phyloP scores from a whole-genome alignment of 2,329 filamentous ascomycete species.

The Ophiosphaerella herpotricha region DNA sequence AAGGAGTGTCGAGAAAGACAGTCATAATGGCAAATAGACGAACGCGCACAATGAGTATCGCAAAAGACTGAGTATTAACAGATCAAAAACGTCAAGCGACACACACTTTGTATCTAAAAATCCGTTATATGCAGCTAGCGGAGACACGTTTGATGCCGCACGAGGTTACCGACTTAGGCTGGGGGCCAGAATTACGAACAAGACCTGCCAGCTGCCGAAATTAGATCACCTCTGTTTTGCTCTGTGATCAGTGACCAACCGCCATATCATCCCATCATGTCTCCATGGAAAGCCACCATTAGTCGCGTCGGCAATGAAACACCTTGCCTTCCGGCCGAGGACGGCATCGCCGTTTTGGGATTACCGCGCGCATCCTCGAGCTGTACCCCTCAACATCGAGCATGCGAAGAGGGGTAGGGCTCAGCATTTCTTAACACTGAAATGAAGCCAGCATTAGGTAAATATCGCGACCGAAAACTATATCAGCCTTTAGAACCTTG shows the following conservation, averaged over 20 bases:
- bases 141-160: background rate
- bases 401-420: too few relatives aligned
- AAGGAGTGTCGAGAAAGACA: constrained; percentile 12
- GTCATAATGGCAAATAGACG: constrained; percentile 12
- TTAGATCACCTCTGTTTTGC: too few relatives aligned
- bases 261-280: too few relatives aligned
- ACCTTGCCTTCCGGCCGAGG: background rate
- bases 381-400: too few relatives aligned
- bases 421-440: too few relatives aligned
- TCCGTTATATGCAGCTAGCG: background rate
- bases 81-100: background rate
- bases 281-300: background rate
- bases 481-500: background rate
- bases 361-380: background rate
- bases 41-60: constrained; percentile 5
- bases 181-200: too few relatives aligned
- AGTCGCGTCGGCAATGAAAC: background rate
- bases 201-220: too few relatives aligned
- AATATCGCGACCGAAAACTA: too few relatives aligned
- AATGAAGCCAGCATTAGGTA: too few relatives aligned
- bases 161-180: background rate
- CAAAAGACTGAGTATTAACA: background rate
- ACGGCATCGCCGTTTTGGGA: constrained; percentile 8
- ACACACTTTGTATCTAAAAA: constrained; percentile 7
- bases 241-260: too few relatives aligned